Percentiles rank a stretch among this genome's conserved stretches.
phyloP scores from a whole-genome alignment of 2,329 filamentous ascomycete genomes.

The Fusarium haematococcum region DNA sequence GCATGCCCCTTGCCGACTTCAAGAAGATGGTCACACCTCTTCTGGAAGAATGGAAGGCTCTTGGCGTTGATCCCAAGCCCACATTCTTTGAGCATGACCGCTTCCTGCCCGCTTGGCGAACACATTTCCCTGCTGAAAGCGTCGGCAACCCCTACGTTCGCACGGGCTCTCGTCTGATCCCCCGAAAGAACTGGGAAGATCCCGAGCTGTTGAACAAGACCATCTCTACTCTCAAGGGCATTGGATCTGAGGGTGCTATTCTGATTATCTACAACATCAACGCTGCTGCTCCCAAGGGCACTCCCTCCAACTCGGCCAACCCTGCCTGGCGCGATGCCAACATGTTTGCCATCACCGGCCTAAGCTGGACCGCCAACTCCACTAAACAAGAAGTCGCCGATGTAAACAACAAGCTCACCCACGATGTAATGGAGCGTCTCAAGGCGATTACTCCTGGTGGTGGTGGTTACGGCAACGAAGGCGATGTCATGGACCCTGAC shows the following conservation, averaged over 20 bases:
- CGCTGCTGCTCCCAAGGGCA: slow-evolving; percentile 34
- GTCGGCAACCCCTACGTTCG: slow-evolving; percentile 41
- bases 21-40: slow-evolving; percentile 41
- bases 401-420: slow-evolving; percentile 43
- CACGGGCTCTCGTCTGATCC: slow-evolving; percentile 46
- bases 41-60: slow-evolving; percentile 45
- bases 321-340: slow-evolving; percentile 56
- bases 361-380: slow-evolving; percentile 37
- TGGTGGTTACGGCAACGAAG: slow-evolving; percentile 48
- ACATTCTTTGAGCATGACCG: slow-evolving; percentile 41
- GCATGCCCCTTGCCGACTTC: slow-evolving; percentile 46
- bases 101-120: slow-evolving; percentile 44
- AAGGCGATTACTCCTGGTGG: slow-evolving; percentile 39
- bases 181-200: slow-evolving; percentile 36
- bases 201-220: slow-evolving; percentile 25
- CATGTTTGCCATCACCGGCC: slow-evolving; percentile 48
- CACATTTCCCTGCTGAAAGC: slow-evolving; percentile 41
- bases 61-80: slow-evolving; percentile 46
- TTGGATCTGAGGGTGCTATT: slow-evolving; percentile 17
- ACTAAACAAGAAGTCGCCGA: slow-evolving; percentile 29
- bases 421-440: slow-evolving; percentile 35
- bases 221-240: slow-evolving; percentile 20
- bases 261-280: slow-evolving; percentile 36
- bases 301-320: slow-evolving; percentile 52
- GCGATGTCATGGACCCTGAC: slow-evolving; percentile 51